Evolutionary conservation across 2,329 filamentous ascomycete species (phyloP), one percentile per base, ranked within the genome.

Genomic region (Aspergillus tanneri): DNA sequence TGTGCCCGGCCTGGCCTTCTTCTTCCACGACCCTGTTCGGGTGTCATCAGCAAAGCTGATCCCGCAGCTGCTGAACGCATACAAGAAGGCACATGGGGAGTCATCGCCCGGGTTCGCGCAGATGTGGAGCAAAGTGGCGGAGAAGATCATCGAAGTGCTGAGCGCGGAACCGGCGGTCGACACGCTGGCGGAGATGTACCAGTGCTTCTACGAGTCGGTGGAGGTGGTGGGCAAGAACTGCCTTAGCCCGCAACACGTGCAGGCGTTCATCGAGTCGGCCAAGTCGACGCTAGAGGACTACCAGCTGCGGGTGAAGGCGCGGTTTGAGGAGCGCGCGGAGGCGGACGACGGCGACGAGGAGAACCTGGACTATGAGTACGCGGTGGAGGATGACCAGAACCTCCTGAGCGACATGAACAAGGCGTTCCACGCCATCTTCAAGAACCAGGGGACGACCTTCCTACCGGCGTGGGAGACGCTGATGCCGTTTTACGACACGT

Each of bases 361-460:
- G 50, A 86, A 86, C 12, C 88, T 96, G 59, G 92, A 96, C 43
- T 82, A 86, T 36, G 79, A 95, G 24, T 87, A 95, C 60, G 93
- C 92, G 10, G 91, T 99, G 39, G 93, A 99, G 69, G 93, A 99
- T 59, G 93, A 99, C 66, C 92, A 97, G 72, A 96, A 90, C 18
- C 79, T 99, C 14, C 80, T 99, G 35, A 96, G 91, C 2, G 93
- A 99, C 66, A 99, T 99, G 93, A 99, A 99, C 82, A 99, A 99
- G 78, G 92, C 93, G 0, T 99, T 95, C 81, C 93, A 99, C 72
- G 92, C 90, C 52, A 90, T 99, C 57, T 99, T 99, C 80, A 97
- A 97, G 78, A 91, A 96, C 74, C 90, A 96, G 67, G 88, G 89
- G 19, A 79, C 84, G 8, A 76, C 80, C 9, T 99, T 99, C 78